Evolutionary conservation across 2,329 filamentous ascomycete species (phyloP).

Genomic region (Fusarium proliferatum): DNA sequence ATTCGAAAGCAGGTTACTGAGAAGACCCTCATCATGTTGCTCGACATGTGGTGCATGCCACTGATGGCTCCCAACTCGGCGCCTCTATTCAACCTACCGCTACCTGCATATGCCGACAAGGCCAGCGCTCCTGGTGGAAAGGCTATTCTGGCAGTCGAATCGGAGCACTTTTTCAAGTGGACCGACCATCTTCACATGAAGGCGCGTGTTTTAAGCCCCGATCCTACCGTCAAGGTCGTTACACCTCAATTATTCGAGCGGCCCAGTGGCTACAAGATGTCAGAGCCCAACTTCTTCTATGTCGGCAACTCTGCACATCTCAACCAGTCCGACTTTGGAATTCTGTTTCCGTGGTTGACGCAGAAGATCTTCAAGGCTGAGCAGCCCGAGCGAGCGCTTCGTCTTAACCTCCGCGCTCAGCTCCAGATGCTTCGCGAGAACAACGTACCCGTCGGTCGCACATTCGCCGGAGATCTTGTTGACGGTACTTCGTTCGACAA

Average conservation of each 20-base stretch:
- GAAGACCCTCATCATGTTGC: constrained; percentile 71
- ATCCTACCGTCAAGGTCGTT: constrained; percentile 59
- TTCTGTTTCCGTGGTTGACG: constrained; percentile 80
- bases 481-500: constrained; percentile 58
- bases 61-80: constrained; percentile 71
- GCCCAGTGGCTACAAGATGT: constrained; percentile 55
- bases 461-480: constrained; percentile 61
- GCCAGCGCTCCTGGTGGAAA: constrained; percentile 64
- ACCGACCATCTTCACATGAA: constrained; percentile 75
- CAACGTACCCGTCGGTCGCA: constrained; percentile 60
- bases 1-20: constrained; percentile 76
- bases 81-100: constrained; percentile 75
- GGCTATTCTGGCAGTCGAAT: constrained; percentile 76
- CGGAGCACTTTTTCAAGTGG: constrained; percentile 84
- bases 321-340: constrained; percentile 84
- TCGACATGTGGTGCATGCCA: constrained; percentile 86
- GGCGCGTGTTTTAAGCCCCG: constrained; percentile 71
- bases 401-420: constrained; percentile 68
- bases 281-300: constrained; percentile 78
- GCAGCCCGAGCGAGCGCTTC: constrained; percentile 67
- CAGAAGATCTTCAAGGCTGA: constrained; percentile 67
- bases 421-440: constrained; percentile 67
- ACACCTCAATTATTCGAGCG: constrained; percentile 55
- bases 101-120: constrained; percentile 72
- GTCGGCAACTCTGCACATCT: constrained; percentile 80